Conservation (phyloP, 192 early-diverging fungal species). For the Kickxella alabastrina region DNA sequence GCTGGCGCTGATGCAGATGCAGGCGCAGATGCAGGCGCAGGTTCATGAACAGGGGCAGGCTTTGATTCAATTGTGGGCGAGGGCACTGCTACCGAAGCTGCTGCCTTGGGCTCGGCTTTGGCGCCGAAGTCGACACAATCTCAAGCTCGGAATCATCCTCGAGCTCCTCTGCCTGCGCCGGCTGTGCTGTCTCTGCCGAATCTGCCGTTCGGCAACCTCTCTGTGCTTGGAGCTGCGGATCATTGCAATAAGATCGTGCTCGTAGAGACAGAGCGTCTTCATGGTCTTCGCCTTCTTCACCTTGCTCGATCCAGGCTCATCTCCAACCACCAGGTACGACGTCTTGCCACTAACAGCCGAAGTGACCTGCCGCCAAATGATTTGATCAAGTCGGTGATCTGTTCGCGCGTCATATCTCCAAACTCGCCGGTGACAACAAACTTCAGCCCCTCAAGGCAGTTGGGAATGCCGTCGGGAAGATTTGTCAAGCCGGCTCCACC, state of each 20-base stretch:
- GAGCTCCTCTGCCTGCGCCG: background rate
- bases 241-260: conserved; percentile 81
- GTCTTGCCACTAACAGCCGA: conserved; percentile 75
- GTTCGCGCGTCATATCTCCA: conserved; percentile 66
- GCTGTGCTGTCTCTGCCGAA: background rate
- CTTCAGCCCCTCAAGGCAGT: conserved; percentile 64
- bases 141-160: background rate
- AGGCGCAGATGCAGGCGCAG: too few relatives aligned
- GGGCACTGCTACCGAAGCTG: too few relatives aligned
- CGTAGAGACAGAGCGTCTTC: conserved; percentile 68
- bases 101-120: too few relatives aligned
- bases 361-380: conserved; percentile 83
- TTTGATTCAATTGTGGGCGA: background rate
- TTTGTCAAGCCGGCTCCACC: conserved; percentile 59
- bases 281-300: conserved; percentile 68
- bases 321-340: conserved; percentile 79
- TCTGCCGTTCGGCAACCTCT: too few relatives aligned
- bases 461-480: conserved; percentile 67
- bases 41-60: background rate
- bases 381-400: conserved; percentile 79
- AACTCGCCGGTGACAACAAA: conserved; percentile 97
- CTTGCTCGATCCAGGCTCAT: conserved; percentile 83
- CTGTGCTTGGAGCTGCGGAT: conserved; percentile 55
- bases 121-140: background rate
- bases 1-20: too few relatives aligned